phyloP scores from a whole-genome alignment of 129 eudicot genomes.

The Apium graveolens region DNA sequence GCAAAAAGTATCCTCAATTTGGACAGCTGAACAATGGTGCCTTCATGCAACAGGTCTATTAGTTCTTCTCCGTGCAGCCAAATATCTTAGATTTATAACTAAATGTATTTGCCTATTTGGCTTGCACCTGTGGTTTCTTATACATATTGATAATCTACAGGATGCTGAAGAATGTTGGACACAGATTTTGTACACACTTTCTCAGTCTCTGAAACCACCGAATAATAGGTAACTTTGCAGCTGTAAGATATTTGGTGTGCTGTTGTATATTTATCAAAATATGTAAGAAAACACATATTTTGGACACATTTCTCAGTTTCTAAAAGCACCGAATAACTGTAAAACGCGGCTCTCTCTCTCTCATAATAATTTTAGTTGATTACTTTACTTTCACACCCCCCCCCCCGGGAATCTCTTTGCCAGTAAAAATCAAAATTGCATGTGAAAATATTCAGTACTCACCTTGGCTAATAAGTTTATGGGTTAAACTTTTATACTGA shows the following conservation, averaged over 20 bases:
- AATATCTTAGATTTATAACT: background rate
- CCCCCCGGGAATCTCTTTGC: too few species aligned
- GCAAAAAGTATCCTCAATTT: conserved; percentile 95
- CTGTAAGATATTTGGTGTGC: background rate
- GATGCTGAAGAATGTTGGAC: conserved; percentile 99
- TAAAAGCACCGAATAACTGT: too few species aligned
- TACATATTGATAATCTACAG: conserved; percentile 27
- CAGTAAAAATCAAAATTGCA: background rate
- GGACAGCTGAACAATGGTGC: conserved; percentile 92
- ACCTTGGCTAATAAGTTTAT: background rate
- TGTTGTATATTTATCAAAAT: background rate
- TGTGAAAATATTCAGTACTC: background rate
- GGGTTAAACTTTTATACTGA: too few species aligned
- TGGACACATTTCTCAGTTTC: too few species aligned
- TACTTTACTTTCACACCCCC: too few species aligned
- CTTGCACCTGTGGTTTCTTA: conserved; percentile 4
- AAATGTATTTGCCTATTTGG: background rate
- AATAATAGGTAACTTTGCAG: conserved; percentile 46
- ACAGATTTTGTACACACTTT: conserved; percentile 82
- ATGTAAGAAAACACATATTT: too few species aligned
- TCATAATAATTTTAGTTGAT: too few species aligned
- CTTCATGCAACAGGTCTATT: conserved; percentile 90
- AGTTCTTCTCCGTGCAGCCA: background rate
- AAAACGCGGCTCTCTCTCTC: too few species aligned
- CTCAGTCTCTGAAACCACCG: conserved; percentile 59